A percentile compares a stretch with the other conserved stretches of the same genome.
phyloP scores from a whole-genome alignment of 306 rosid genomes.

The Rosa chinensis region DNA sequence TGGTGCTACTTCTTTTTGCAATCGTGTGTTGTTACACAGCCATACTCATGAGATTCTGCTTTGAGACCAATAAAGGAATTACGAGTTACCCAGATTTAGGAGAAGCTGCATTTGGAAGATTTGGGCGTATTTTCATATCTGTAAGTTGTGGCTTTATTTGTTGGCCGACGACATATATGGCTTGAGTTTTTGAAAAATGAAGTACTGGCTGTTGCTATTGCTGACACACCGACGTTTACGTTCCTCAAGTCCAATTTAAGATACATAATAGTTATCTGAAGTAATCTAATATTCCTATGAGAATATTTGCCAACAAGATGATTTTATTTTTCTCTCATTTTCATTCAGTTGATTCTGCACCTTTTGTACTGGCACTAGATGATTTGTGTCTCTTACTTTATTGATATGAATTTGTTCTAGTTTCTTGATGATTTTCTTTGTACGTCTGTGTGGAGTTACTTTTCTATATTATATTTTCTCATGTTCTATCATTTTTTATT shows the following conservation, averaged over 20 bases:
- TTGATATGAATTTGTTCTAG: not conserved
- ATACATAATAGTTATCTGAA: not conserved
- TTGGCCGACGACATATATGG: not conserved
- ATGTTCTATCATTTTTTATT: conserved; percentile 15
- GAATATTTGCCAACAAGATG: not conserved
- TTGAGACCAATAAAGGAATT: conserved; percentile 66
- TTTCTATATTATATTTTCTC: not conserved
- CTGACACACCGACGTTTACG: not conserved
- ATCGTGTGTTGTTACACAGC: conserved; percentile 79
- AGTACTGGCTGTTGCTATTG: not conserved
- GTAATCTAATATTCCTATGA: not conserved
- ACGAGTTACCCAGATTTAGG: conserved; percentile 74
- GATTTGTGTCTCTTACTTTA: not conserved
- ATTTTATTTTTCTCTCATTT: not conserved
- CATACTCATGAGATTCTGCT: conserved; percentile 71
- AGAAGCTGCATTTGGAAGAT: conserved; percentile 85
- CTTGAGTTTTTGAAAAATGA: not conserved
- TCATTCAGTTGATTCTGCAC: not conserved
- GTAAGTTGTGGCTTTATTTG: conserved; percentile 45
- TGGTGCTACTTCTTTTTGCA: conserved; percentile 61
- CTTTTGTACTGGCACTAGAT: not conserved
- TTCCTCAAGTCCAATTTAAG: not conserved
- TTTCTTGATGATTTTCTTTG: not conserved
- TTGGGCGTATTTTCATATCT: conserved; percentile 59
- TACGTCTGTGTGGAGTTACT: not conserved